Conservation (phyloP, 345 rosid species). For the Mangifera indica region DNA sequence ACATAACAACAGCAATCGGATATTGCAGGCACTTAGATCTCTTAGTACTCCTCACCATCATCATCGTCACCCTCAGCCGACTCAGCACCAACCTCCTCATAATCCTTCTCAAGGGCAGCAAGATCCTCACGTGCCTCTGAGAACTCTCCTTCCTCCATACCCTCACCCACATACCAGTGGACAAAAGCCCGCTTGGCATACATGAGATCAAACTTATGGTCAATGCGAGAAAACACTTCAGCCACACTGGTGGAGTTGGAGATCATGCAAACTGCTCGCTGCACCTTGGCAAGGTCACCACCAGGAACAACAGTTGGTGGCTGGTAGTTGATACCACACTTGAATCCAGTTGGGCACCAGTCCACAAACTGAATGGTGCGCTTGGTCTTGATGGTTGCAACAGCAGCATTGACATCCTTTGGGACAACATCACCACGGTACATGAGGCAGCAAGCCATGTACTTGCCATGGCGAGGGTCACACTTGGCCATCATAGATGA, state of each 20-base stretch:
- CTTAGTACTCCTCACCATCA: conserved; percentile 24
- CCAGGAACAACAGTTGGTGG: conserved; percentile 33
- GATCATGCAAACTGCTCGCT: conserved; percentile 33
- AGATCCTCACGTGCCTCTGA: conserved; percentile 30
- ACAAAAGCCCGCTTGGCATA: conserved; percentile 35
- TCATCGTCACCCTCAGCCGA: conserved; percentile 28
- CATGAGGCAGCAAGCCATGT: conserved; percentile 30
- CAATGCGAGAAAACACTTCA: conserved; percentile 28
- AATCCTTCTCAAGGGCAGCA: conserved; percentile 24
- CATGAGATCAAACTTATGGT: conserved; percentile 32
- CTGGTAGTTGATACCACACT: conserved; percentile 32
- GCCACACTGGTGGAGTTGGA: conserved; percentile 30
- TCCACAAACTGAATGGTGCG: conserved; percentile 25
- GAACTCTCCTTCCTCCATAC: conserved; percentile 40
- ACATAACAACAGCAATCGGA: too few relatives aligned
- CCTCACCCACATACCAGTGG: conserved; percentile 37
- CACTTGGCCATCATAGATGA: conserved; percentile 21
- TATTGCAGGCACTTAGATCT: too few relatives aligned
- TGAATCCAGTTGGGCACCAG: conserved; percentile 31
- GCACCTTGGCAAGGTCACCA: conserved; percentile 35
- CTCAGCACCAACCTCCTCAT: conserved; percentile 32
- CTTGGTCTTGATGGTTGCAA: conserved; percentile 28
- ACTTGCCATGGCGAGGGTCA: conserved; percentile 25
- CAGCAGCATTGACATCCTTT: conserved; percentile 26
- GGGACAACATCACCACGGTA: conserved; percentile 35